A percentile compares a stretch with the other conserved stretches of the same genome.
These are phyloP conservation scores for Penicillium ucsense DNA, from an alignment of 495 filamentous ascomycete species.

Conservation along the genomic window DNA sequence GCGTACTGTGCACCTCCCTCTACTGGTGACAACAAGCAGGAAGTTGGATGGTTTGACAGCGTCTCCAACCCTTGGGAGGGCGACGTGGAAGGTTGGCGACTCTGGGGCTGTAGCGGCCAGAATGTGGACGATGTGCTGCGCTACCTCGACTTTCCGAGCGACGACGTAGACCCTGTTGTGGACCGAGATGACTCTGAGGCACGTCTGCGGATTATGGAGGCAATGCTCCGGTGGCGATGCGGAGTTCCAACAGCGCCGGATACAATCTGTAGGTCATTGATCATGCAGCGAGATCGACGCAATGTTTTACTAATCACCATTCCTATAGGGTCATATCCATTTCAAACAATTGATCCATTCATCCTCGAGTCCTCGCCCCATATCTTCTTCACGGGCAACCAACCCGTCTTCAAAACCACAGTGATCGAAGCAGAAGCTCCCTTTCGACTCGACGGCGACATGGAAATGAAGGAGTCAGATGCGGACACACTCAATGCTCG, in stretches of 20 bases:
- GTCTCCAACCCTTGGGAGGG: conserved; percentile 92
- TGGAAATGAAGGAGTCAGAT: conserved; percentile 30
- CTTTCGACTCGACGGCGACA: conserved; percentile 26
- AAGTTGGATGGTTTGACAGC: conserved; percentile 71
- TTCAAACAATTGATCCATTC: conserved; percentile 84
- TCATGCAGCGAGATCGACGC: too few species aligned
- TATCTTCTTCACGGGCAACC: conserved; percentile 83
- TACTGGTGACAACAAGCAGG: conserved; percentile 34
- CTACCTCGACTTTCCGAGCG: conserved; percentile 51
- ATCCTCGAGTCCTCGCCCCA: conserved; percentile 77
- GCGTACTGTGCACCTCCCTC: conserved; percentile 47
- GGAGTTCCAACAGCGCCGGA: conserved; percentile 93
- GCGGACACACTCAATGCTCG: conserved; percentile 45
- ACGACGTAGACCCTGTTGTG: conserved; percentile 12
- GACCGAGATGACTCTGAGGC: conserved; percentile 48
- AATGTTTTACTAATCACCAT: too few species aligned
- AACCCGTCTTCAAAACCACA: conserved; percentile 69
- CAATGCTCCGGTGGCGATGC: conserved; percentile 82
- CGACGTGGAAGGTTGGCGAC: conserved; percentile 74
- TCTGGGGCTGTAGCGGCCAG: conserved; percentile 81
- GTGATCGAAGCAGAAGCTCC: conserved; percentile 49
- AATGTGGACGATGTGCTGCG: conserved; percentile 90
- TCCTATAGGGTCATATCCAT: conserved; percentile 79
- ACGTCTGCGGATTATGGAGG: conserved; percentile 79
- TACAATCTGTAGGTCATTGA: conserved; percentile 67